phyloP scores from a whole-genome alignment of 176 grass and related monocot species.

The Phoenix dactylifera region DNA sequence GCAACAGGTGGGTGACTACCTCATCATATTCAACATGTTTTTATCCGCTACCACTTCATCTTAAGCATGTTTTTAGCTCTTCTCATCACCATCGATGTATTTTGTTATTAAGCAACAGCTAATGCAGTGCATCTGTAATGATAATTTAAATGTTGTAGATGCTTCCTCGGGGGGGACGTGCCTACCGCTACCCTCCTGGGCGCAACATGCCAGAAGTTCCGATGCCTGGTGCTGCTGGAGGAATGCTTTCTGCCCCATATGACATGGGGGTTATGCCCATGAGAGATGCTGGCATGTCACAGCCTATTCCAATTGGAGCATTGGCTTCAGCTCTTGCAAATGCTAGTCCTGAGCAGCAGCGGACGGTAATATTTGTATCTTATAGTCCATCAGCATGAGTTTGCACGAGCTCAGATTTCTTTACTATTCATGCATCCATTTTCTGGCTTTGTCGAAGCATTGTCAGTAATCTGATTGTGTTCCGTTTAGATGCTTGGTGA shows the following conservation, averaged over 20 bases:
- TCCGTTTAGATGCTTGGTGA: conserved; percentile 66
- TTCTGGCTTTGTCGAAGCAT: no score
- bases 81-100: background rate
- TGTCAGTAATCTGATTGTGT: background rate
- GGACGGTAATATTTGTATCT: conserved; percentile 34
- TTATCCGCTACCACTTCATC: no score
- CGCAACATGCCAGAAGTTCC: conserved; percentile 44
- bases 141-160: conserved; percentile 39
- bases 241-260: conserved; percentile 50
- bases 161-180: conserved; percentile 53
- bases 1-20: conserved; percentile 41
- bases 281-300: conserved; percentile 39
- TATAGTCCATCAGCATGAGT: no score
- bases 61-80: background rate
- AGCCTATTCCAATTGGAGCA: conserved; percentile 47
- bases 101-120: background rate
- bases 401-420: no score
- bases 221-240: conserved; percentile 31
- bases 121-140: background rate
- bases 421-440: no score
- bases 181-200: conserved; percentile 44
- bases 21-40: no score
- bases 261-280: conserved; percentile 48
- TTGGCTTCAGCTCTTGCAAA: conserved; percentile 84
- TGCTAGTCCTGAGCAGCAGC: conserved; percentile 61